Base-by-base conservation (phyloP, 441 rosid genomes). In the Flueggea neowawraea region DNA sequence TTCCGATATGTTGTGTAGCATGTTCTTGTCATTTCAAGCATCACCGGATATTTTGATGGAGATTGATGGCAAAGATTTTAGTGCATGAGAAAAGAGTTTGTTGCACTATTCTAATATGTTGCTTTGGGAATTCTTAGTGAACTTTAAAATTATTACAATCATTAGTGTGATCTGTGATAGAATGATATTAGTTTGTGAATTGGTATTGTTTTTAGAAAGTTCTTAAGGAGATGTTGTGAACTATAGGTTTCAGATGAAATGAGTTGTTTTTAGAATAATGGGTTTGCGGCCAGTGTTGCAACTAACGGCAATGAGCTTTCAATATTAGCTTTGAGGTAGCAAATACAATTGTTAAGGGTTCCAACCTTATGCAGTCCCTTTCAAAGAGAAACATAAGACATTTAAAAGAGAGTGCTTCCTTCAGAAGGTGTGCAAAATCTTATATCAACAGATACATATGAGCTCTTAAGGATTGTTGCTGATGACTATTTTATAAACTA, bases 291-390 rank as follows among this genome's bases (percentile, higher is more conserved):
- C 12, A 75, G 82, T 16, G 84, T 81, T 58, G 70, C 89, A 4
- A 78, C 84, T 4, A 95, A 95, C 76, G 97, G 97, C 66, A 85
- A 88, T 74, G 88, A 91, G 69, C 84, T 95, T 63, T 63, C 71
- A 31, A 95, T 95, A 60, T 74, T 95, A 68, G 78, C 99, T 67
- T 95, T 71, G 99, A 95, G 79, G 98, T 88, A 11, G 99, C 99
- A 54, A 95, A 95, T 69, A 95, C 98, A 3, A 68, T 95, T 14
- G 97, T 95, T 53, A 95, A 95, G 79, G 98, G 99, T 63, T 78
- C 87, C 63, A 88, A 73, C 77, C 86, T 95, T 57, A 88, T 91
- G 97, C 88, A 80, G 49, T 91, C 98, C 43, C 90, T 95, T 61
- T 86, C 98, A 4, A 68, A 62, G 51, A 80, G 76, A 62, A 95